Evolutionary conservation across 495 filamentous ascomycete species (phyloP).

Genomic region (Trichoderma gamsii): DNA sequence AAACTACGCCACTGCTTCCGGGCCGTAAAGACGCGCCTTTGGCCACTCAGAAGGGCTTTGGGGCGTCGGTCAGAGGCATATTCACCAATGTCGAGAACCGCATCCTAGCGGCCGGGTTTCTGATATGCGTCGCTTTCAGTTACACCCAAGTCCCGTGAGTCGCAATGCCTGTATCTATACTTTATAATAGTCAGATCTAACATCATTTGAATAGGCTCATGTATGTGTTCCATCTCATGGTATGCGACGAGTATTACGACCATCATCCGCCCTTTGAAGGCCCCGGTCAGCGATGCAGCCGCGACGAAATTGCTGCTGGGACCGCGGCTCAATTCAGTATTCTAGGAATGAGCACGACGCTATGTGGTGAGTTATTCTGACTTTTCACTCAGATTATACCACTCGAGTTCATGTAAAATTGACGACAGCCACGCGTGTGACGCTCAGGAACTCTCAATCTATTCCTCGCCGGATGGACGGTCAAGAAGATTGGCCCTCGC

Average conservation of each 20-base stretch:
- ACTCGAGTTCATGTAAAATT: no score
- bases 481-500: slow-evolving; percentile 50
- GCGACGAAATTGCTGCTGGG: slow-evolving; percentile 46
- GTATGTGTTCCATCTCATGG: slow-evolving; percentile 54
- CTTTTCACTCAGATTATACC: no score
- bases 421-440: slow-evolving; percentile 1
- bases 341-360: slow-evolving; percentile 43
- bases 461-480: slow-evolving; percentile 52
- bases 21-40: slow-evolving; percentile 11
- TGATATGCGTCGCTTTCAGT: slow-evolving; percentile 51
- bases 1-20: slow-evolving; percentile 27
- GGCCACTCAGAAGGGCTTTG: slow-evolving; percentile 19
- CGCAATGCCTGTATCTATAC: background rate
- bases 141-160: slow-evolving; percentile 53
- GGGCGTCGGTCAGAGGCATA: background rate
- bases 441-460: slow-evolving; percentile 47
- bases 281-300: slow-evolving; percentile 38
- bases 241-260: slow-evolving; percentile 51
- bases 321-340: slow-evolving; percentile 49
- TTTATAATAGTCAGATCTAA: background rate
- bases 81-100: slow-evolving; percentile 32
- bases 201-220: slow-evolving; percentile 35
- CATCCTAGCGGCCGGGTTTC: slow-evolving; percentile 45
- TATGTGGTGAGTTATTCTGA: slow-evolving; percentile 28
- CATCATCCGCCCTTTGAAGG: slow-evolving; percentile 34